A percentile compares a stretch with the other conserved stretches of the same genome.
Evolutionary conservation across 2,329 filamentous ascomycete genomes (phyloP).

Genomic region (Neofusicoccum laricinum): DNA sequence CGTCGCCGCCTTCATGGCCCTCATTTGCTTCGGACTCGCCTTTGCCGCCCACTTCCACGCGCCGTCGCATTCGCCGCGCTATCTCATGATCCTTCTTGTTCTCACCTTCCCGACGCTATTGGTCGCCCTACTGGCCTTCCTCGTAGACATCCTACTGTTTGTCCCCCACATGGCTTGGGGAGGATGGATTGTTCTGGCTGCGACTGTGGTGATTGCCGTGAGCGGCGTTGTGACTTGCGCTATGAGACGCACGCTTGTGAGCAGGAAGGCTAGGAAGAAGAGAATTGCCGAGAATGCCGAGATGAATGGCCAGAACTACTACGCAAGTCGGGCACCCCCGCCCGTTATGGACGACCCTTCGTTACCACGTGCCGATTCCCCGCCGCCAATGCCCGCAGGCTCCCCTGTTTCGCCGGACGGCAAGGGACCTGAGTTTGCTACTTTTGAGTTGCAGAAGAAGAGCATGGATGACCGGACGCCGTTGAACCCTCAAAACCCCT

Average conservation of each 20-base stretch:
- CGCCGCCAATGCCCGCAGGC: constrained; percentile 43
- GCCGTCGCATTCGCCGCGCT: constrained; percentile 85
- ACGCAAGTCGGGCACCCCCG: constrained; percentile 52
- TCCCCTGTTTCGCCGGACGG: constrained; percentile 46
- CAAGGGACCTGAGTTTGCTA: constrained; percentile 54
- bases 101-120: constrained; percentile 82
- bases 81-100: constrained; percentile 80
- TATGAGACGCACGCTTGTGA: constrained; percentile 89
- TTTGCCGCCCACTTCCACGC: constrained; percentile 80
- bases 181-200: constrained; percentile 86
- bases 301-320: constrained; percentile 94
- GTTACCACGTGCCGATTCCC: constrained; percentile 52
- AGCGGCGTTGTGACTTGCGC: constrained; percentile 86
- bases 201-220: constrained; percentile 79
- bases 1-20: constrained; percentile 78
- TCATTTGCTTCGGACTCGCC: constrained; percentile 80
- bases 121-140: constrained; percentile 78
- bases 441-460: constrained; percentile 62
- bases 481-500: constrained; percentile 63
- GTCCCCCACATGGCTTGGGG: constrained; percentile 93
- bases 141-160: constrained; percentile 92
- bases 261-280: constrained; percentile 88
- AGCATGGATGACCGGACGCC: constrained; percentile 67
- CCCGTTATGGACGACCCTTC: constrained; percentile 30
- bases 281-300: constrained; percentile 91